Conservation (phyloP, 768 basidiomycete species). For the Lactifluus hygrophoroides region DNA sequence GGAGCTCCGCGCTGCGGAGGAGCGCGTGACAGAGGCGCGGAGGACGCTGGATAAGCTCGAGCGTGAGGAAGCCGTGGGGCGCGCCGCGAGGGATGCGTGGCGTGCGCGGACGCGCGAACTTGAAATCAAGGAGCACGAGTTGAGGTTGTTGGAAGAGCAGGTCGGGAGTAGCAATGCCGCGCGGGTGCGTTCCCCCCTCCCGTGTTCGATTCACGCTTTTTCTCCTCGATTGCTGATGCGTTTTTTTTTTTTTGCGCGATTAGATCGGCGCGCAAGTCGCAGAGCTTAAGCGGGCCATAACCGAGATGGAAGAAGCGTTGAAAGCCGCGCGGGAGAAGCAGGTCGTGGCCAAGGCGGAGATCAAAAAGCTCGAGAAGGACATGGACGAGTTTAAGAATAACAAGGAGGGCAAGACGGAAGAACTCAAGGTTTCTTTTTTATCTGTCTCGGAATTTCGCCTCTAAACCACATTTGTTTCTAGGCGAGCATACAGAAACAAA, state of each 20-base stretch:
- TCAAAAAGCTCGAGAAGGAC: slow-evolving; percentile 85
- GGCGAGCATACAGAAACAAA: slow-evolving; percentile 75
- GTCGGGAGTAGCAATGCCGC: slow-evolving; percentile 84
- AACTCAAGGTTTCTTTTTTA: slow-evolving; percentile 61
- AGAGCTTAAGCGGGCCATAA: slow-evolving; percentile 54
- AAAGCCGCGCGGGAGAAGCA: slow-evolving; percentile 68
- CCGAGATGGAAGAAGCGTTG: slow-evolving; percentile 48
- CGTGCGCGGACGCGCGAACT: slow-evolving; percentile 51
- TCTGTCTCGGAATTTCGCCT: not conserved
- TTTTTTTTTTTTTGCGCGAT: too few species aligned
- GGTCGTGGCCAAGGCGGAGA: slow-evolving; percentile 63
- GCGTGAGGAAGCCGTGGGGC: slow-evolving; percentile 43
- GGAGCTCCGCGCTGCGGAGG: slow-evolving; percentile 64
- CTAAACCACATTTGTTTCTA: slow-evolving; percentile 25
- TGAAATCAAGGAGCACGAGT: slow-evolving; percentile 86
- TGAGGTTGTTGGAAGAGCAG: slow-evolving; percentile 74
- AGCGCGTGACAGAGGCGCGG: slow-evolving; percentile 43
- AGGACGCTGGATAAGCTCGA: slow-evolving; percentile 43
- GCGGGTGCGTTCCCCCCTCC: slow-evolving; percentile 44
- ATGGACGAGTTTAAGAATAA: slow-evolving; percentile 99
- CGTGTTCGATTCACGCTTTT: too few species aligned
- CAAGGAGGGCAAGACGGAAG: slow-evolving; percentile 92
- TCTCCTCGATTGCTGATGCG: too few species aligned
- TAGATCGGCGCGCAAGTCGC: slow-evolving; percentile 81
- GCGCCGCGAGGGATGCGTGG: slow-evolving; percentile 54